Evolutionary conservation across 1,139 yeast species (phyloP), one percentile per base, ranked within the genome.

Genomic region (Suhomyces chickasaworum): DNA sequence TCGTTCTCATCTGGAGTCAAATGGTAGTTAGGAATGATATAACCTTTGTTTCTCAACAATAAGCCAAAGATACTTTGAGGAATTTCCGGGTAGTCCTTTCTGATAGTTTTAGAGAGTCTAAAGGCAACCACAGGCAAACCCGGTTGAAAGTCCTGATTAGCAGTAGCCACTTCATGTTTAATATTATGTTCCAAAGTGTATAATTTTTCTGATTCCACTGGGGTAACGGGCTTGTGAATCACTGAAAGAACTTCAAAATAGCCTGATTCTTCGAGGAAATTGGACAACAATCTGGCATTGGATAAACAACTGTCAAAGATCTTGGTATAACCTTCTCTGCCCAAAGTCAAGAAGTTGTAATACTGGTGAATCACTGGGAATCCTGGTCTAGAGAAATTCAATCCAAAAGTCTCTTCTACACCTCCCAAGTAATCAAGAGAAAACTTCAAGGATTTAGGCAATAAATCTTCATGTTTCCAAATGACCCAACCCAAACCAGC

Each of bases 401-500:
- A 76, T 34, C 85, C 88, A 69, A 83, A 90, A 21, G 95, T 84
- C 65, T 87, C 93, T 65, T 90, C 97, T 16, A 85, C 79, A 25
- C 97, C 96, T 29, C 97, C 97, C 42, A 90, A 76, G 64, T 90
- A 90, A 63, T 85, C 86, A 60, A 90, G 75, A 54, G 86, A 84
- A 68, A 90, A 90, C 57, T 86, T 78, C 54, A 90, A 74, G 49
- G 78, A 80, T 43, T 83, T 74, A 21, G 97, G 95, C 53, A 90
- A 75, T 58, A 77, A 77, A 41, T 72, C 60, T 33, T 73, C 71
- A 61, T 83, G 83, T 61, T 83, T 83, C 91, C 96, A 90, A 49
- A 90, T 69, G 48, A 90, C 82, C 97, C 97, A 90, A 44, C 97
- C 97, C 46, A 89, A 78, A 42, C 97, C 97, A 15, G 93, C 96